Percentiles rank a stretch among this genome's conserved stretches.
Evolutionary conservation across 2,329 filamentous ascomycete genomes (phyloP).

Genomic region (Corniculantispora saksenae): DNA sequence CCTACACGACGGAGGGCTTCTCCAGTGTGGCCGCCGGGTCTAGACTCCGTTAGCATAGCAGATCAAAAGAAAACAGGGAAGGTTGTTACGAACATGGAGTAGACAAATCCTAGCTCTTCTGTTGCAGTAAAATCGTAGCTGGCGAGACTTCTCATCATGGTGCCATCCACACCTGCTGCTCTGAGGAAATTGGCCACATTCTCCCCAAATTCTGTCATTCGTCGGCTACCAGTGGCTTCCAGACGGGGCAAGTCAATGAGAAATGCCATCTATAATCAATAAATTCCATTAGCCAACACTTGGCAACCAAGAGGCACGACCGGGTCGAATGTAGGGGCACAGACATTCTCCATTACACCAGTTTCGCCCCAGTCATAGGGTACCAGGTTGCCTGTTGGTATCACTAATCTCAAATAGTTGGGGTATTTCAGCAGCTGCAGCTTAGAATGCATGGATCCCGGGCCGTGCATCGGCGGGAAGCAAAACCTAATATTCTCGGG

Average conservation of each 20-base stretch:
- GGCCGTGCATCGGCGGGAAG: slow-evolving; percentile 78
- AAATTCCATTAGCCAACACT: background rate
- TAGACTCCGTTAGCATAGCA: slow-evolving; percentile 26
- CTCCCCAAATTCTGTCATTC: slow-evolving; percentile 58
- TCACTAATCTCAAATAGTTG: slow-evolving; percentile 71
- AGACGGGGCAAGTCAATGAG: slow-evolving; percentile 84
- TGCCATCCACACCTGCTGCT: slow-evolving; percentile 64
- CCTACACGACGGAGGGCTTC: slow-evolving; percentile 32
- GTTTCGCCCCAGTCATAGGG: slow-evolving; percentile 88
- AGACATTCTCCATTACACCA: slow-evolving; percentile 81
- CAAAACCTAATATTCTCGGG: slow-evolving; percentile 65
- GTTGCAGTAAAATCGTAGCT: slow-evolving; percentile 84
- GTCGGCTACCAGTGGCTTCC: slow-evolving; percentile 32
- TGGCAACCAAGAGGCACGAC: background rate
- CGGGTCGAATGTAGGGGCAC: background rate
- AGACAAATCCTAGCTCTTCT: slow-evolving; percentile 73
- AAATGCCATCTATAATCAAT: slow-evolving; percentile 65
- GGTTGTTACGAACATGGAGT: slow-evolving; percentile 66
- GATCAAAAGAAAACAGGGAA: background rate
- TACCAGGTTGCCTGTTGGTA: slow-evolving; percentile 86
- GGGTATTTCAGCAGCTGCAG: slow-evolving; percentile 84
- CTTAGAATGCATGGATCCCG: slow-evolving; percentile 89
- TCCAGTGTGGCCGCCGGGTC: slow-evolving; percentile 38
- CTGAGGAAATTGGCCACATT: slow-evolving; percentile 71
- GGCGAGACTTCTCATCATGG: slow-evolving; percentile 66